Percentiles rank a stretch among this genome's conserved stretches.
Evolutionary conservation across 352 stramenopile genomes (phyloP).

Genomic region (Globisporangium paroecandrum): DNA sequence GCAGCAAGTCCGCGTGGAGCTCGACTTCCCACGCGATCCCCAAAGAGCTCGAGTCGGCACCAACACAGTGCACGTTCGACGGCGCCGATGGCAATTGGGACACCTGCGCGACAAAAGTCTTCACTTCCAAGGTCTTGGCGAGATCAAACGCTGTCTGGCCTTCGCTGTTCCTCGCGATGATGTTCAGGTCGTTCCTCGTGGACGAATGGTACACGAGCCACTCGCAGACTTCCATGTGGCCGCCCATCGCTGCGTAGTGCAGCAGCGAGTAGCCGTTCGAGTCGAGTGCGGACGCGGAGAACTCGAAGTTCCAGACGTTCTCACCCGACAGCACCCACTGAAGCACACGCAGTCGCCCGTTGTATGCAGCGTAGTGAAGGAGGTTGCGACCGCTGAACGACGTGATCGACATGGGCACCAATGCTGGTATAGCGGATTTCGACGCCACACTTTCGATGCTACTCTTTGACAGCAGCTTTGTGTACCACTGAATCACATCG

Average conservation of each 20-base stretch:
- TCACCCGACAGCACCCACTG: conserved; percentile 40
- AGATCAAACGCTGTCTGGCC: conserved; percentile 42
- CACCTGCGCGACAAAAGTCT: conserved; percentile 38
- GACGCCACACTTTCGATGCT: not conserved
- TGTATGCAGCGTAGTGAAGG: conserved; percentile 72
- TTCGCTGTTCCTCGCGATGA: conserved; percentile 42
- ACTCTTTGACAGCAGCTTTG: conserved; percentile 15
- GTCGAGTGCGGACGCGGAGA: conserved; percentile 39
- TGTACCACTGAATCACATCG: conserved; percentile 59
- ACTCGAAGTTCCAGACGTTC: conserved; percentile 24
- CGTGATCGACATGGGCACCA: conserved; percentile 37
- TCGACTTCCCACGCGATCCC: conserved; percentile 59
- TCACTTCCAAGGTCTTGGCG: conserved; percentile 33
- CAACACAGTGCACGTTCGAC: conserved; percentile 37
- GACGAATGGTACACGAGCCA: conserved; percentile 58
- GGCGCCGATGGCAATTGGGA: conserved; percentile 34
- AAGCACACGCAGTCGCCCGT: conserved; percentile 42
- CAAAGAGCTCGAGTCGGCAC: conserved; percentile 44
- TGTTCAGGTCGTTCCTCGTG: conserved; percentile 29
- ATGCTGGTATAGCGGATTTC: not conserved
- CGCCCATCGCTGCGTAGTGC: conserved; percentile 65
- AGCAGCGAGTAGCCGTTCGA: conserved; percentile 57
- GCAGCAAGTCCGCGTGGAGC: conserved; percentile 21
- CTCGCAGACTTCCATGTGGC: conserved; percentile 48
- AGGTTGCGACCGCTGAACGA: conserved; percentile 61